Conservation (phyloP, 148 eudicot species). For the Cornus kousa region DNA sequence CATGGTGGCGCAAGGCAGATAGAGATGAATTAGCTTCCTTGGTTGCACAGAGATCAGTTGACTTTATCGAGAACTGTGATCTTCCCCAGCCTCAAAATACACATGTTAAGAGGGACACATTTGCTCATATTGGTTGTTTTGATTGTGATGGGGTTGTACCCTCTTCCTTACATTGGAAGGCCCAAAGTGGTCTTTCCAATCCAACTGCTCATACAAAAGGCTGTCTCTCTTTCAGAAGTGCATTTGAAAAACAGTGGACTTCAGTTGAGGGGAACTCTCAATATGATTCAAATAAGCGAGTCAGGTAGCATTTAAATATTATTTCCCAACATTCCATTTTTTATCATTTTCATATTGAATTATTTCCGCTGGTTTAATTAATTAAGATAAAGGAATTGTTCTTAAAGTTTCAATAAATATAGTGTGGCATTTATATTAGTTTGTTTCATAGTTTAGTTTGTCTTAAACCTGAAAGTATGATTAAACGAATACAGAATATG, state of each 20-base stretch:
- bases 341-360: not conserved
- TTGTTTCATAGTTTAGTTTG: not conserved
- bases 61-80: slow-evolving; percentile 73
- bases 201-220: slow-evolving; percentile 3
- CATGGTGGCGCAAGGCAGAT: slow-evolving; percentile 94
- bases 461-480: not conserved
- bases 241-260: slow-evolving; percentile 6
- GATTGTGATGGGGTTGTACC: slow-evolving; percentile 8
- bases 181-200: slow-evolving; percentile 21
- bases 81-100: slow-evolving; percentile 66
- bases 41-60: slow-evolving; percentile 72
- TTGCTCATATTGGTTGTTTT: slow-evolving; percentile 15
- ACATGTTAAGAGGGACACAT: slow-evolving; percentile 32
- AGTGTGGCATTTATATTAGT: not conserved
- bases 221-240: slow-evolving; percentile 25
- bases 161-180: slow-evolving; percentile 32
- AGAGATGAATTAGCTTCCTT: slow-evolving; percentile 66
- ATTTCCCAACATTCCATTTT: not conserved
- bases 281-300: not conserved
- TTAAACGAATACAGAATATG: not conserved
- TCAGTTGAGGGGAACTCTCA: not conserved
- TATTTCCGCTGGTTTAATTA: not conserved
- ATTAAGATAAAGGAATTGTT: not conserved
- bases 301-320: slow-evolving; percentile 33
- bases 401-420: not conserved